Base-by-base conservation (phyloP, 176 grass and related monocot species). In the Zizania latifolia region DNA sequence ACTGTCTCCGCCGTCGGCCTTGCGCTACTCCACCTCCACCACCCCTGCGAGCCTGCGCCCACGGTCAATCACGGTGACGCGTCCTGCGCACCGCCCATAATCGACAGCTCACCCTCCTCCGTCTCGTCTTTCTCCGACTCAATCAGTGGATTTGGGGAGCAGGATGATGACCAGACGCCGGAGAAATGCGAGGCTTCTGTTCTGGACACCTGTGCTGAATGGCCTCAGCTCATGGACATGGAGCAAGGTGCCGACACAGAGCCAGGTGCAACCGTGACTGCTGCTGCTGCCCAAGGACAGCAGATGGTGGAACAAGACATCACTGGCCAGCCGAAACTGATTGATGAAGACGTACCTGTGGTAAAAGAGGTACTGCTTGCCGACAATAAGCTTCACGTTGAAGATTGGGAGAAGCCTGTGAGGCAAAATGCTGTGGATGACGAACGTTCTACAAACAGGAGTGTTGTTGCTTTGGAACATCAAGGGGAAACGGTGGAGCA, bases 41-140 rank as follows among this genome's bases (percentile, higher is more conserved):
- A n/a, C n/a, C n/a, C n/a, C 17, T 86, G 24, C 22, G 74, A 26
- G 77, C 80, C 53, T 32, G 60, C 53, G 34, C 35, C 35, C 33
- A 34, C 15, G 4, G 48, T 2, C 63, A 15, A 36, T 53, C 10
- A 51, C 19, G 48, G n/a, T n/a, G n/a, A n/a, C n/a, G n/a, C n/a
- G 38, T 2, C 51, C 51, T 3, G n/a, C n/a, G 21, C 21, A n/a
- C n/a, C n/a, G 16, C 45, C 45, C 45, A 48, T 27, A 4, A 32
- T 32, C 28, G 1, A 60, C 30, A 5, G 4, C 0, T 17, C 14
- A 4, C 15, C 58, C 30, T 62, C 58, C 15, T 17, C 58, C 0
- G 1, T 15, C 28, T 40, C 38, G 4, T 4, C 55, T 28, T 27
- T 56, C 53, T 26, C 27, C 11, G 13, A 38, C 36, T 0, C 36